Base-by-base conservation (phyloP, 257 asterid genomes). In the Solanum sitiens region DNA sequence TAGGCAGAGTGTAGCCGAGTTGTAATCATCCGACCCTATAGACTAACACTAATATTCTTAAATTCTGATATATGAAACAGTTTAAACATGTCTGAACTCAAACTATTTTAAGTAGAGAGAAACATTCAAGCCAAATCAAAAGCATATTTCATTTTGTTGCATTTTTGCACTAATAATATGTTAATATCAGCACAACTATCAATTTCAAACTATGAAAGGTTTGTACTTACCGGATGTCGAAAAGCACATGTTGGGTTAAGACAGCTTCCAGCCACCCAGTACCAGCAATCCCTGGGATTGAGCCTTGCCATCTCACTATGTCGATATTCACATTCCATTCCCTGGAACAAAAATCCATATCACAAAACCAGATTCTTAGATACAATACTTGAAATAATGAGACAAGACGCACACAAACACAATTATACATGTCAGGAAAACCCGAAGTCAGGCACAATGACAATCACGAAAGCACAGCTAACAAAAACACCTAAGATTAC, bases 271-370 rank as follows among this genome's bases (percentile, higher is more conserved):
- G 89, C 74, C 27, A 87, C 75, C 92, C 91, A 91, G 86, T 86
- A 90, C 93, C 93, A 86, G 77, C 92, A 90, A 37, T 91, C 93
- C 85, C 93, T 90, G 30, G 92, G 93, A 88, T 91, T 89, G 87
- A 90, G 92, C 89, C 92, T 90, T 21, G 93, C 92, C 30, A 84
- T 87, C 72, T 91, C 93, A 90, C 87, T 91, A 83, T 91, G 93
- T 86, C 92, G 90, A 89, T 86, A 90, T 63, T 91, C 92, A 42
- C 93, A 91, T 83, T 89, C 93, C 39, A 37, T n/a, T 44, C 93
- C 93, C 92, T 90, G 88, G 82, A 65, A 30, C 35, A 86, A 89
- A 63, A 79, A 70, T 87, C 25, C 65, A 8, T 21, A 70, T 33
- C 87, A 86, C 47, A 61, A 47, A 39, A 25, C n/a, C 39, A 76